Percentiles rank a stretch among this genome's conserved stretches.
These are phyloP conservation scores for Fusarium tanahbumbuense DNA, from an alignment of 2,329 filamentous ascomycete genomes.

Conservation along the genomic window DNA sequence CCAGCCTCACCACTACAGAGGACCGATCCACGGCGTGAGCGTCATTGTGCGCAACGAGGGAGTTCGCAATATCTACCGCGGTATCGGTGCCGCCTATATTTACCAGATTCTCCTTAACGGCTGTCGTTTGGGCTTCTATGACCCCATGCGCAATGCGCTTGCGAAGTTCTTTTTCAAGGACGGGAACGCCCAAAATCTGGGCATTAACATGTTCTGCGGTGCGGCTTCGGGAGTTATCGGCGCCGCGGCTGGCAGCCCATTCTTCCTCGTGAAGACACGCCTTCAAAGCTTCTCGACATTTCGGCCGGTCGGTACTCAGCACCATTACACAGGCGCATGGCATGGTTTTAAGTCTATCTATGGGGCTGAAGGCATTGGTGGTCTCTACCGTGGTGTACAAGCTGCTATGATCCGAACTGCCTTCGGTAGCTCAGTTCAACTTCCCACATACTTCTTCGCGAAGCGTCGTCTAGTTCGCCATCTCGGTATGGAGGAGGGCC, in stretches of 20 bases:
- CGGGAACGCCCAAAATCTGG: conserved; percentile 81
- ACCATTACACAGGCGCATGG: conserved; percentile 85
- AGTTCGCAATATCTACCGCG: conserved; percentile 84
- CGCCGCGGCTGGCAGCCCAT: conserved; percentile 91
- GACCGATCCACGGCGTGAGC: conserved; percentile 89
- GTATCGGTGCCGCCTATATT: conserved; percentile 90
- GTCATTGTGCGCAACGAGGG: conserved; percentile 95
- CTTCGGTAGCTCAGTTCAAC: conserved; percentile 93
- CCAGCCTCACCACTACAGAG: conserved; percentile 88
- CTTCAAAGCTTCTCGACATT: conserved; percentile 94
- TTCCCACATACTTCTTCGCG: conserved; percentile 98
- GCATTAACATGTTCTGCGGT: conserved; percentile 93
- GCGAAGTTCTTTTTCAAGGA: conserved; percentile 78
- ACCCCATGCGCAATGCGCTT: conserved; percentile 83
- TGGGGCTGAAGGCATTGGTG: conserved; percentile 77
- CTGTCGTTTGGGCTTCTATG: conserved; percentile 96
- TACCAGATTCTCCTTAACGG: conserved; percentile 98
- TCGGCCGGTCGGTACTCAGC: conserved; percentile 95
- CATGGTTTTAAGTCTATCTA: conserved; percentile 89
- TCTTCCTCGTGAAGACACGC: conserved; percentile 97
- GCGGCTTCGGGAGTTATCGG: conserved; percentile 90
- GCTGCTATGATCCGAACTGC: conserved; percentile 97
- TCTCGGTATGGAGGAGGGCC: conserved; percentile 89
- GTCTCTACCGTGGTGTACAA: conserved; percentile 89
- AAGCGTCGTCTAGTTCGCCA: conserved; percentile 87